Base-by-base conservation (phyloP, 176 grass and related monocot genomes). In the Microstegium vimineum region DNA sequence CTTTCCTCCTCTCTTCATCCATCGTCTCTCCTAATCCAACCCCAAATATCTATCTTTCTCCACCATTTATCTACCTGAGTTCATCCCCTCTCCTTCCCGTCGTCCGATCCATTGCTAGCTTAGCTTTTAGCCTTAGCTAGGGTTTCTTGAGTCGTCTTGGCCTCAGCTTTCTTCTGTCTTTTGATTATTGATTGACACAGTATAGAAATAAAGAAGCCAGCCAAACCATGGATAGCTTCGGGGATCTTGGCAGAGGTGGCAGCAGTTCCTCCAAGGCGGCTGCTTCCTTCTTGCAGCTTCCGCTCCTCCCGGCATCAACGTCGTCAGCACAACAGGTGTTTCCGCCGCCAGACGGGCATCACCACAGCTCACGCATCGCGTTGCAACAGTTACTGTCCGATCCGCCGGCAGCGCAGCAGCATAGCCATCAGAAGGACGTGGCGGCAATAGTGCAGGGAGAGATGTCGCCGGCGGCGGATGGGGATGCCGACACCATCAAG, bases 231-330 rank as follows among this genome's bases (percentile, higher is more conserved):
- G 62, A 86, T 41, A 76, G 56, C n/a, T 85, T 90, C 70, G 63
- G 63, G 5, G 79, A 83, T 37, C 86, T 88, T 34, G 91, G 89
- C 15, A 74, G 82, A 18, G 69, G 86, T 15, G 62, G 86, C 6
- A 86, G 82, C 41, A 84, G 83, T 49, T 61, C 52, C 52, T 87
- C 89, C 26, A 93, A 76, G 52, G 22, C 56, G 25, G 43, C 43
- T 46, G 84, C 84, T 27, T 80, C 92, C 31, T 91, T 91, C 78
- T 62, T 91, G 33, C 86, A 93, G 84, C 78, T 90, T 35, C 92
- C 95, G 2, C 51, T 90, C n/a, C 51, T 90, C 32, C 76, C 66
- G 8, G 42, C 81, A 18, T 10, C 81, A 8, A 36, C 35, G 10
- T 6, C 81, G 22, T 51, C 73, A 26, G 46, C 76, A 15, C 80